These are phyloP conservation scores for Dioszegia aurantiaca DNA, from an alignment of 768 basidiomycete genomes.

Conservation along the genomic window DNA sequence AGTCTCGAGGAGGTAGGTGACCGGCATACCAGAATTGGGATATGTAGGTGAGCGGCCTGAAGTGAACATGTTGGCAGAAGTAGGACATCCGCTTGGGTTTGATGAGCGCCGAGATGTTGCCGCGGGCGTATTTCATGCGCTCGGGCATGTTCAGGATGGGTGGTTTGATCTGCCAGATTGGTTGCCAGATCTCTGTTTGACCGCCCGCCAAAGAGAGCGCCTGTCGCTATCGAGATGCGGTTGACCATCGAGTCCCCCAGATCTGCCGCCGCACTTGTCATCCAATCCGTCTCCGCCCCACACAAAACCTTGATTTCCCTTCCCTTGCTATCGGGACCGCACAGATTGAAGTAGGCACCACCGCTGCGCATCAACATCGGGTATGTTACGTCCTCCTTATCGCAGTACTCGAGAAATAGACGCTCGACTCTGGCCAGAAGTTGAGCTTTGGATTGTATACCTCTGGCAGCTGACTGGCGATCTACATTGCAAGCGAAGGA, in stretches of 20 bases:
- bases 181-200: not conserved
- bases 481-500: not conserved
- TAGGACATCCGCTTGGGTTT: not conserved
- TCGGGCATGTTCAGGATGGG: not conserved
- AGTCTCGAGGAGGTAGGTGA: not conserved
- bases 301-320: not conserved
- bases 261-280: not conserved
- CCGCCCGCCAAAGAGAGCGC: slow-evolving; percentile 1
- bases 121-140: not conserved
- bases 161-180: not conserved
- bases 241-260: not conserved
- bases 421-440: not conserved
- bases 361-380: not conserved
- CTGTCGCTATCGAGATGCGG: not conserved
- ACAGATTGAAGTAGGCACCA: not conserved
- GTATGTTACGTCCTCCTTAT: not conserved
- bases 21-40: not conserved
- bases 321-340: not conserved
- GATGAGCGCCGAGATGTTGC: not conserved
- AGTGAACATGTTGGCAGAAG: not conserved
- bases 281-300: not conserved
- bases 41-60: not conserved
- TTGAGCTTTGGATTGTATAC: slow-evolving; percentile 6
- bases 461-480: not conserved
- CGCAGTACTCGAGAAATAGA: slow-evolving; percentile 10